Evolutionary conservation across 2,329 filamentous ascomycete species (phyloP).

Genomic region (Thelonectria discophora): DNA sequence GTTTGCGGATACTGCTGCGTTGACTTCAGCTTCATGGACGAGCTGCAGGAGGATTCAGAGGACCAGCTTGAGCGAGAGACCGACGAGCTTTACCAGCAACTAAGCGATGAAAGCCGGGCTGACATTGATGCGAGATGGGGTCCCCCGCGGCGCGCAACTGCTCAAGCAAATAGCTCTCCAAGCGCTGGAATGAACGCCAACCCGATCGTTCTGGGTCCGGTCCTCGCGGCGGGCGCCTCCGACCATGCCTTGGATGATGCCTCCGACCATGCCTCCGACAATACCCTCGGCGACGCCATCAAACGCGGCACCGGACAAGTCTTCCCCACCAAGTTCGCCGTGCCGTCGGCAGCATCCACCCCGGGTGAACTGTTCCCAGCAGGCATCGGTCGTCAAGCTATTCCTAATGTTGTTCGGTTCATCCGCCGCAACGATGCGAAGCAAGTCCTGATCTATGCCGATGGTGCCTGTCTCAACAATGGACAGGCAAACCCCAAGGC

Average conservation of each 20-base stretch:
- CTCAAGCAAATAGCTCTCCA: no score
- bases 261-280: no score
- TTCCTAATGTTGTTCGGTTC: constrained; percentile 8
- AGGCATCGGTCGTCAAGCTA: not conserved
- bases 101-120: no score
- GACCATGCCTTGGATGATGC: no score
- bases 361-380: constrained; percentile 18
- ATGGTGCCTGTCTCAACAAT: constrained; percentile 56
- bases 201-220: no score
- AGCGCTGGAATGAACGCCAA: no score
- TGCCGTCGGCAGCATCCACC: constrained; percentile 18
- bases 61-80: constrained; percentile 23
- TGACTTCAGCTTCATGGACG: constrained; percentile 50
- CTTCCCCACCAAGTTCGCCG: constrained; percentile 27
- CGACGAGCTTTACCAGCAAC: constrained; percentile 8
- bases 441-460: constrained; percentile 52
- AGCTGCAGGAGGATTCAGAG: constrained; percentile 34
- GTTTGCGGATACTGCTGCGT: constrained; percentile 45
- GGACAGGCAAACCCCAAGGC: constrained; percentile 49
- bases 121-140: no score
- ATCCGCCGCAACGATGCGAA: constrained; percentile 18
- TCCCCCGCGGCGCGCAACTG: not conserved
- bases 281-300: no score
- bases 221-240: no score
- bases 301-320: constrained; percentile 23